Base-by-base conservation (phyloP, 2,329 filamentous ascomycete species). In the Sarocladium strictum region DNA sequence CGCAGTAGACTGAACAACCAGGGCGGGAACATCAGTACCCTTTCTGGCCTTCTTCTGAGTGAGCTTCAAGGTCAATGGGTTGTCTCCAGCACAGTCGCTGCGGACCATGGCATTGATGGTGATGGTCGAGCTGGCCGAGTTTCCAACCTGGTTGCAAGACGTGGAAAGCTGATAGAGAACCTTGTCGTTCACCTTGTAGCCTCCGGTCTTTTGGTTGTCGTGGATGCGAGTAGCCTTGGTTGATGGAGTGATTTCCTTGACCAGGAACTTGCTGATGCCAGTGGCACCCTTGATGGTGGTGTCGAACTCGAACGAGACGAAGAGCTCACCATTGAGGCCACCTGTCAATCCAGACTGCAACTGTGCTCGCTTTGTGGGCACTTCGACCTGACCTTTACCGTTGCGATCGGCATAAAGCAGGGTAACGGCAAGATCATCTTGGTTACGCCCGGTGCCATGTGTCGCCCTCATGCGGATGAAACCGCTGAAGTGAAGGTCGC, bases 381-480 rank as follows among this genome's bases (percentile, higher is more conserved):
- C 33, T 6, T 27, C 45, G 3, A 56, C 33, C 27, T 57, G 55
- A 14, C 58, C 59, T 23, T 27, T 47, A n/a, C 43, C 43, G 53
- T 55, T 58, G 33, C 57, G 56, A 50, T 62, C 60, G 12, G 65
- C 58, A 19, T 56, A 53, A 1, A 58, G 57, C 47, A 64, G 37
- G n/a, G 57, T 51, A 11, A 67, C 54, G 5, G 55, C 57, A 1
- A 65, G 21, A 52, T 66, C 61, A 11, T 54, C 40, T 3, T 55
- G 45, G 53, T 63, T 52, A 4, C 63, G 60, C 2, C 60, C 62
- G 1, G 61, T 60, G 27, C 32, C 54, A 5, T 55, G 49, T 2
- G 63, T 47, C 11, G 54, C 58, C 21, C 61, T 59, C 10, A 67
- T 56, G n/a, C 65, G 61, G 54, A 68, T 61, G 35, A 59, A 59